Base-by-base conservation (phyloP, 768 basidiomycete genomes). In the Leccinum obscurum region DNA sequence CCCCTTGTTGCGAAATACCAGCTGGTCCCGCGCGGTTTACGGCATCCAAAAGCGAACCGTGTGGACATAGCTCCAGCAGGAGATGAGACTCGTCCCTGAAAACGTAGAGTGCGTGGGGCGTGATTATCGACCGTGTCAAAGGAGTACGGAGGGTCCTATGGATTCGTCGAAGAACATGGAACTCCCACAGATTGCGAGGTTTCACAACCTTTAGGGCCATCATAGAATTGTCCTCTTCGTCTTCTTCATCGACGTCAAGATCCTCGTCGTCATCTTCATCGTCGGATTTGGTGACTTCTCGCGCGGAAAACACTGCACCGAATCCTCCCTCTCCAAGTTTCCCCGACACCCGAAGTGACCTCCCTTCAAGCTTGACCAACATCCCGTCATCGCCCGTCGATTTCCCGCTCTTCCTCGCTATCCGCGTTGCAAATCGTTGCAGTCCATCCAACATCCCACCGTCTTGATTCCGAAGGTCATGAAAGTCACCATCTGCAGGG, bases 301-400 rank as follows among this genome's bases (percentile, higher is more conserved):
- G 81, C 4, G 91, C 92, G 62, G 89, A 84, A 79, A 96, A 99
- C n/a, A 99, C 97, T 3, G 89, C 84, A 3, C 96, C 97, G 67
- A 96, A 99, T 0, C 95, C 93, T 6, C 97, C 97, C 76, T 99
- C 97, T 17, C 97, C 97, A 24, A 99, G 81, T 73, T 98, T 99
- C 62, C 90, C 90, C 3, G 81, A 77, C 4, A 98, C 85, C 56
- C 82, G 83, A 68, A 90, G 93, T 55, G 77, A 78, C 59, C 82
- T 83, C 3, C 81, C 87, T 50, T 80, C 80, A n/a, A 98, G 77
- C 17, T 75, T 77, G 46, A 98, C 70, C 22, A 82, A 67, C 71
- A 89, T 81, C 24, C 69, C 72, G 39, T 76, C 75, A 3, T 79
- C 71, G 28, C 72, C 72, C 11, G 62, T 62, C 52, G 77, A 75